A percentile compares a stretch with the other conserved stretches of the same genome.
phyloP scores from a whole-genome alignment of 495 filamentous ascomycete species.

The Glutinoglossum americanum region DNA sequence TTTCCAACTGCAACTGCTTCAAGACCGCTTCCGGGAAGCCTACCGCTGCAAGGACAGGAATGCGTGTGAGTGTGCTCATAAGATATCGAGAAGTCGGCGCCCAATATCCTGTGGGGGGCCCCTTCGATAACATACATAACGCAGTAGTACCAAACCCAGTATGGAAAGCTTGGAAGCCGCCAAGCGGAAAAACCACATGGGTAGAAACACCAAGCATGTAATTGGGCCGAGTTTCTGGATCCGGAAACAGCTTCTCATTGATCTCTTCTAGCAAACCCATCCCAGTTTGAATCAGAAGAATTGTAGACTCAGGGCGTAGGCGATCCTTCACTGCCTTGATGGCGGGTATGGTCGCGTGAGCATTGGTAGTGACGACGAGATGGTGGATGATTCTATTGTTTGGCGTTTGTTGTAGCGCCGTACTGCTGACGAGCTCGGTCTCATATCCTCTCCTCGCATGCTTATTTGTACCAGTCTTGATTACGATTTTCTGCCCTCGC shows the following conservation, averaged over 20 bases:
- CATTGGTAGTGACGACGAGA: slow-evolving; percentile 51
- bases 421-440: slow-evolving; percentile 21
- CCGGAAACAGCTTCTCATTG: slow-evolving; percentile 42
- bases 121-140: slow-evolving; percentile 29
- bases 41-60: slow-evolving; percentile 21
- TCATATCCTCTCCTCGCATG: slow-evolving; percentile 25
- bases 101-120: slow-evolving; percentile 6
- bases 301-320: slow-evolving; percentile 47
- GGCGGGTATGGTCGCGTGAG: slow-evolving; percentile 31
- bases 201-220: slow-evolving; percentile 50
- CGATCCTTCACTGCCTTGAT: slow-evolving; percentile 37
- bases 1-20: slow-evolving; percentile 45
- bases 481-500: slow-evolving; percentile 14
- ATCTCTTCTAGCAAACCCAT: slow-evolving; percentile 62
- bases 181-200: slow-evolving; percentile 34
- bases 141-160: slow-evolving; percentile 38
- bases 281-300: slow-evolving; percentile 65
- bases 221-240: slow-evolving; percentile 38
- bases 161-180: slow-evolving; percentile 40
- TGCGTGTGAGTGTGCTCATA: slow-evolving; percentile 15
- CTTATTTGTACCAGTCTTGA: slow-evolving; percentile 15
- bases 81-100: slow-evolving; percentile 15
- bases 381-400: slow-evolving; percentile 37
- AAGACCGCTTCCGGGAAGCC: slow-evolving; percentile 26
- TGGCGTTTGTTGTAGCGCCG: slow-evolving; percentile 1